A percentile compares a stretch with the other conserved stretches of the same genome.
Conservation (phyloP, 2,329 filamentous ascomycete species). For the Aspergillus quadrilineatus region DNA sequence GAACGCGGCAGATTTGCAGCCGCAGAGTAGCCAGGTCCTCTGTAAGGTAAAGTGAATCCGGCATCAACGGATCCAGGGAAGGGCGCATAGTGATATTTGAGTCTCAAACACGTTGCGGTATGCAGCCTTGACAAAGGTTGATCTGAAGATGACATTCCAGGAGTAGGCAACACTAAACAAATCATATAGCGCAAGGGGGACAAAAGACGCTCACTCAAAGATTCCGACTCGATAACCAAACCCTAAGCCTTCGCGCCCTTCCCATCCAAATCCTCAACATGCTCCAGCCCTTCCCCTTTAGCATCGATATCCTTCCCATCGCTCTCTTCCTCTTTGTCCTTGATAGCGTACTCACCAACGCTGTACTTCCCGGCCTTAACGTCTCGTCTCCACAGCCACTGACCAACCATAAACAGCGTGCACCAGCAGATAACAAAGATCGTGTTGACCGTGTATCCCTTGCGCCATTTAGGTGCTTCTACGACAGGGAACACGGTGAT, state of each 20-base stretch:
- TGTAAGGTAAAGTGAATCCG: no score
- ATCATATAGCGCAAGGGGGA: no score
- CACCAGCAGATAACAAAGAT: slow-evolving; percentile 15
- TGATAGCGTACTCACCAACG: background rate
- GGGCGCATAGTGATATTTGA: no score
- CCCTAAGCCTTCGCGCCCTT: background rate
- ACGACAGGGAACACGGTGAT: slow-evolving; percentile 17
- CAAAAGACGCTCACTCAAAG: no score
- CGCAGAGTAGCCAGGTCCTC: no score
- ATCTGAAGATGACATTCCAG: no score
- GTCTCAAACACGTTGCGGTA: no score
- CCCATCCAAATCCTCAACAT: slow-evolving; percentile 3
- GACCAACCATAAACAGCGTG: slow-evolving; percentile 16
- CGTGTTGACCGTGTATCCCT: slow-evolving; percentile 17
- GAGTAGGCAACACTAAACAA: no score
- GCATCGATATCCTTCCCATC: background rate
- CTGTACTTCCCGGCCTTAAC: slow-evolving; percentile 5
- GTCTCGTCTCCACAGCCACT: slow-evolving; percentile 18
- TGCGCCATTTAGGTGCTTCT: slow-evolving; percentile 17
- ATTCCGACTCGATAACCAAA: no score
- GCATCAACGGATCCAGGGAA: no score
- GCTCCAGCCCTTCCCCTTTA: background rate
- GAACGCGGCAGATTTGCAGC: no score
- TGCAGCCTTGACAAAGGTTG: no score
- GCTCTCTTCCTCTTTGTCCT: background rate